Percentiles rank a stretch among this genome's conserved stretches.
phyloP scores from a whole-genome alignment of 495 filamentous ascomycete genomes.

The Staphylotrichum tortipilum region DNA sequence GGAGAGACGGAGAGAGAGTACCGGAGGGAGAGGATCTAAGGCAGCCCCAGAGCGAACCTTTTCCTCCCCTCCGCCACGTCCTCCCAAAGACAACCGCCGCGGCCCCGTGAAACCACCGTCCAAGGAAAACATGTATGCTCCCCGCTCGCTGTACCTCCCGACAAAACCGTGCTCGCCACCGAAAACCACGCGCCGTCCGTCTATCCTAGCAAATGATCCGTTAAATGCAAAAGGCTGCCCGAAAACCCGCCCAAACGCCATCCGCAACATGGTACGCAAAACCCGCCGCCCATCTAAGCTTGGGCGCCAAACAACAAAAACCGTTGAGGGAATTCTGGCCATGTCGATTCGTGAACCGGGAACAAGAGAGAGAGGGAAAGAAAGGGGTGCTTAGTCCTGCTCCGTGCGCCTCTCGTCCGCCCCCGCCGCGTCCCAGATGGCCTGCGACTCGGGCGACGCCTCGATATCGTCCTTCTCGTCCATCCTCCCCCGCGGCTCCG shows the following conservation, averaged over 20 bases:
- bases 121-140: not conserved
- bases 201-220: constrained; percentile 7
- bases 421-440: not conserved
- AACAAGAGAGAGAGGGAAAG: not conserved
- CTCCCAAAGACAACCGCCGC: not conserved
- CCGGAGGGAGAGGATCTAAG: too few species aligned
- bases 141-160: not conserved
- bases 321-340: not conserved
- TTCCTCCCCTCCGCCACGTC: too few species aligned
- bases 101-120: not conserved
- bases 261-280: not conserved
- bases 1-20: not conserved
- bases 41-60: too few species aligned
- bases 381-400: not conserved
- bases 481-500: constrained; percentile 34
- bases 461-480: constrained; percentile 24
- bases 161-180: not conserved
- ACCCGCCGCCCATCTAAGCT: not conserved
- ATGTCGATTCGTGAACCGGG: not conserved
- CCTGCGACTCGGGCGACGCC: not conserved
- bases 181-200: too few species aligned
- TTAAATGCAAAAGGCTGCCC: not conserved
- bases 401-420: not conserved
- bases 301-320: not conserved
- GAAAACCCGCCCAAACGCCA: not conserved